Evolutionary conservation across 202 grass and related monocot genomes (phyloP).

Genomic region (Musa balbisiana): DNA sequence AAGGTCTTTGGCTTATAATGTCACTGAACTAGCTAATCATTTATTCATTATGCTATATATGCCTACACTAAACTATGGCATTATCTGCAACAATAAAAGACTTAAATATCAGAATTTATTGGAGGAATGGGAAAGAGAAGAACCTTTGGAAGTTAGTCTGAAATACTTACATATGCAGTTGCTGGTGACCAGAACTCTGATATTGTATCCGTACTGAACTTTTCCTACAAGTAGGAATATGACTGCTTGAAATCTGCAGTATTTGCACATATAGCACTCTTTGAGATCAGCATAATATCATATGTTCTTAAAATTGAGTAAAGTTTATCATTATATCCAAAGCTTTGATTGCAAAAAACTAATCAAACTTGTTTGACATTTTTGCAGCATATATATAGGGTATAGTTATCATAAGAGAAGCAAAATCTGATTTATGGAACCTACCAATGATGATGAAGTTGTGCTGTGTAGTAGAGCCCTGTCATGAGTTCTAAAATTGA

Average conservation of each 20-base stretch:
- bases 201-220: conserved; percentile 21
- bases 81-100: neutral
- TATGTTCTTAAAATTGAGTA: neutral
- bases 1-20: too few relatives aligned
- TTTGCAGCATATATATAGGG: neutral
- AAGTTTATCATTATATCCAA: neutral
- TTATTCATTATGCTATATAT: neutral
- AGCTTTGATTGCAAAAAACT: neutral
- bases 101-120: conserved; percentile 3
- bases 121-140: neutral
- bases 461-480: conserved; percentile 15
- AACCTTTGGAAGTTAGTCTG: neutral
- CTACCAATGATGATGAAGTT: conserved; percentile 29
- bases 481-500: conserved; percentile 24
- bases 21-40: neutral
- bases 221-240: conserved; percentile 23
- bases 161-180: conserved; percentile 44
- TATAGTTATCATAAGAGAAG: too few relatives aligned
- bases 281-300: conserved; percentile 23
- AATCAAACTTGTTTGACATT: neutral
- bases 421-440: neutral
- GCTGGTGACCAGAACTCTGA: conserved; percentile 28
- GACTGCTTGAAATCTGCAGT: conserved; percentile 26
- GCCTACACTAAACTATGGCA: neutral
- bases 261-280: conserved; percentile 29